phyloP scores from a whole-genome alignment of 2,329 filamentous ascomycete species.

The Neofusicoccum umdonicola region DNA sequence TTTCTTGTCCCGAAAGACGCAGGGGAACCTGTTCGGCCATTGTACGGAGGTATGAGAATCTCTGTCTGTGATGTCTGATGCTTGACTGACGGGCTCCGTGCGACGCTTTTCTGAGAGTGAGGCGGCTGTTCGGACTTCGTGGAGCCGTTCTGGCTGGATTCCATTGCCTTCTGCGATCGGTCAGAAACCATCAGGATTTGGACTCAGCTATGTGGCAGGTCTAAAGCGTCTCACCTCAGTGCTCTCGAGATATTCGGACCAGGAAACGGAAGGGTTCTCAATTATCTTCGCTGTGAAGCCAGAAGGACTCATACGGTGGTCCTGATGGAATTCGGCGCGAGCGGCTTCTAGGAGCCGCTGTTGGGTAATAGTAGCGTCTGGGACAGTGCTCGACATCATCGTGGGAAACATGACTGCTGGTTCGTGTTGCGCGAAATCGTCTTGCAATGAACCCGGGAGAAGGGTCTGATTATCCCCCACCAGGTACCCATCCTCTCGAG shows the following conservation, averaged over 20 bases:
- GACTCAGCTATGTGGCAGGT: not conserved
- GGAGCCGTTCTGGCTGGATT: not conserved
- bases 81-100: not conserved
- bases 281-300: slow-evolving; percentile 19
- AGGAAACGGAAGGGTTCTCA: slow-evolving; percentile 33
- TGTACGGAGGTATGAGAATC: not conserved
- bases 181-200: not conserved
- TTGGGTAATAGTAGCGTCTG: slow-evolving; percentile 42
- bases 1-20: not conserved
- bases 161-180: not conserved
- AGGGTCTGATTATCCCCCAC: not conserved
- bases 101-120: not conserved
- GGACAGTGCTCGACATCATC: slow-evolving; percentile 41
- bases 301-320: slow-evolving; percentile 17
- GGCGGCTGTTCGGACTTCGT: not conserved
- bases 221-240: not conserved
- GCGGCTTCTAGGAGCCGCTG: slow-evolving; percentile 39
- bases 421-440: slow-evolving; percentile 40
- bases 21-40: not conserved
- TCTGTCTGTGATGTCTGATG: not conserved
- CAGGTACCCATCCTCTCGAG: not conserved
- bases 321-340: slow-evolving; percentile 24
- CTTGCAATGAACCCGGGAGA: slow-evolving; percentile 24
- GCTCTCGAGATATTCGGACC: slow-evolving; percentile 31
- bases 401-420: slow-evolving; percentile 37